Conservation (phyloP, 2,329 filamentous ascomycete genomes). For the Hypoxylon sp. region DNA sequence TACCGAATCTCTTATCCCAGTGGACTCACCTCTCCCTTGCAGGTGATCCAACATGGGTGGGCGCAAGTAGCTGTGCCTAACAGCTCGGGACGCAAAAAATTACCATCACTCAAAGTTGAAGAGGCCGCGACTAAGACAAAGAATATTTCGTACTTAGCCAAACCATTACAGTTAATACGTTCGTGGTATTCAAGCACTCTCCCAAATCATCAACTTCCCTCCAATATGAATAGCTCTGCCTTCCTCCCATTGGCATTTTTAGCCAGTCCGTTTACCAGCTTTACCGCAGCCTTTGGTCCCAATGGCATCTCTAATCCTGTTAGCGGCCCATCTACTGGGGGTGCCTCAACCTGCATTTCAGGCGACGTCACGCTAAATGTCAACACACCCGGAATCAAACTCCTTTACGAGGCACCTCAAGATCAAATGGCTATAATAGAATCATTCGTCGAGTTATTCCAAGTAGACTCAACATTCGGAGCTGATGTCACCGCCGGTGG, state of each 20-base stretch:
- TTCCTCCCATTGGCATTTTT: slow-evolving; percentile 25
- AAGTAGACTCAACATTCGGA: slow-evolving; percentile 32
- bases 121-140: slow-evolving; percentile 5
- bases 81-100: too few species aligned
- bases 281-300: slow-evolving; percentile 25
- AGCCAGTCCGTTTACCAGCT: slow-evolving; percentile 25
- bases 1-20: too few species aligned
- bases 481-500: slow-evolving; percentile 19
- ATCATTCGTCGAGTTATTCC: slow-evolving; percentile 34
- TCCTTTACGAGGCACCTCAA: slow-evolving; percentile 33
- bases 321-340: slow-evolving; percentile 28
- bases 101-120: slow-evolving; percentile 2
- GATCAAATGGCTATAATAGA: slow-evolving; percentile 34
- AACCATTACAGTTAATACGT: slow-evolving; percentile 3
- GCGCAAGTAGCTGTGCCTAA: too few species aligned
- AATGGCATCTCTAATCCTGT: slow-evolving; percentile 33
- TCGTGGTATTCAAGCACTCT: slow-evolving; percentile 1
- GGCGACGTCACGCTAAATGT: slow-evolving; percentile 29
- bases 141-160: slow-evolving; percentile 6
- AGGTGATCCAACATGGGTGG: too few species aligned
- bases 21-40: too few species aligned
- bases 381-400: slow-evolving; percentile 32
- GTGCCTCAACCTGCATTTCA: slow-evolving; percentile 35
- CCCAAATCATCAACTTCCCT: slow-evolving; percentile 6
- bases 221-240: slow-evolving; percentile 26